Conservation (phyloP, 1,139 yeast genomes). For the Yamadazyma dendronema region DNA sequence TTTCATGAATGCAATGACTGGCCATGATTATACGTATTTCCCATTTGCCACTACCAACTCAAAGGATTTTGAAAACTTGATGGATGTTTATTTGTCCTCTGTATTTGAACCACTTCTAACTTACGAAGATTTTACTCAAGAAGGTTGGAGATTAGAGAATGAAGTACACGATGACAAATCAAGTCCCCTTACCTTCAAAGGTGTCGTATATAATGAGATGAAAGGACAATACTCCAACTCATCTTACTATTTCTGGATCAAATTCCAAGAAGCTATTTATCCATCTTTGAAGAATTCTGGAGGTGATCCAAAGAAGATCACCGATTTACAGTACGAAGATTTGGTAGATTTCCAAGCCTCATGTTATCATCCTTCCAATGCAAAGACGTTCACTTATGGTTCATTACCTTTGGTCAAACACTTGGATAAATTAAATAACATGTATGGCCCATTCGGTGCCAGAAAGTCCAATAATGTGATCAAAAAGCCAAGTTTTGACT, state of each 20-base stretch:
- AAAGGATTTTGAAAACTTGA: conserved; percentile 77
- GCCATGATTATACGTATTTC: conserved; percentile 90
- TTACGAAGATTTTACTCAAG: conserved; percentile 84
- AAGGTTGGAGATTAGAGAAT: conserved; percentile 96
- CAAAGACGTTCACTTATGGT: conserved; percentile 87
- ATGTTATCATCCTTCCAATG: conserved; percentile 88
- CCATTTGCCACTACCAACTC: conserved; percentile 94
- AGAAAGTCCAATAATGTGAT: conserved; percentile 29
- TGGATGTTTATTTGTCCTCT: conserved; percentile 86
- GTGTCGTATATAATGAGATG: conserved; percentile 98
- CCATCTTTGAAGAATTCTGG: conserved; percentile 88
- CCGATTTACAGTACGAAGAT: conserved; percentile 71
- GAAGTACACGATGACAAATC: conserved; percentile 53
- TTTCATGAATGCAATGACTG: conserved; percentile 99
- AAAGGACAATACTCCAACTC: conserved; percentile 95
- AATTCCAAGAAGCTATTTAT: conserved; percentile 81
- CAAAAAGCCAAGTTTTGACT: conserved; percentile 28
- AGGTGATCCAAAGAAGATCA: conserved; percentile 86
- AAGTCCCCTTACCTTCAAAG: conserved; percentile 75
- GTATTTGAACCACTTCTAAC: conserved; percentile 79
- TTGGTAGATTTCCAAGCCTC: conserved; percentile 69
- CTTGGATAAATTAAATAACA: conserved; percentile 53
- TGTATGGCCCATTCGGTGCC: conserved; percentile 54
- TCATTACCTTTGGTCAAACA: conserved; percentile 64
- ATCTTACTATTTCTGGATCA: conserved; percentile 78